Evolutionary conservation across 169 alveolate genomes (phyloP).

Genomic region (Eimeria brunetti): DNA sequence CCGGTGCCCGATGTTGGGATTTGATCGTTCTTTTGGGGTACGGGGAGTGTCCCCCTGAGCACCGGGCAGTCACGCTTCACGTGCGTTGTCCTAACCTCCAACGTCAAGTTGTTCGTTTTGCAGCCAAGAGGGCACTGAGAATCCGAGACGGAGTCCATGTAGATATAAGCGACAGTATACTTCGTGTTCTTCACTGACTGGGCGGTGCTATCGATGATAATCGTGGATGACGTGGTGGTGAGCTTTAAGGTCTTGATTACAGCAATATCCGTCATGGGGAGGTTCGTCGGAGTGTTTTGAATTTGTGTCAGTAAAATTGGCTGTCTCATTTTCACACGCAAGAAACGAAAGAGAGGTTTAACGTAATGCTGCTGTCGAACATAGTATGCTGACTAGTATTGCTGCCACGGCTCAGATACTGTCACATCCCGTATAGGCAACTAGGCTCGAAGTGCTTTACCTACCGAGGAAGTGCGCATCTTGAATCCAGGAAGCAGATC

Average conservation of each 20-base stretch:
- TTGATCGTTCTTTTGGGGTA: neutral
- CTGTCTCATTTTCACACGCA: conserved; percentile 21
- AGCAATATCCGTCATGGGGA: conserved; percentile 29
- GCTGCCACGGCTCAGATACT: neutral
- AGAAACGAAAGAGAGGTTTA: neutral
- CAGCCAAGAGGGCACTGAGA: conserved; percentile 41
- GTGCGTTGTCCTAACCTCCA: conserved; percentile 49
- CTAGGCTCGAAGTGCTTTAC: neutral
- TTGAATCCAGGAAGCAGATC: conserved; percentile 22
- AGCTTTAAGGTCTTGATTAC: neutral
- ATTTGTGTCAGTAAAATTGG: conserved; percentile 40
- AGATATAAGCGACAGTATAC: conserved; percentile 41
- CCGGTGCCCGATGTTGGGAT: neutral
- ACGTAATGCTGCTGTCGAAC: neutral
- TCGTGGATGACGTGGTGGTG: conserved; percentile 9
- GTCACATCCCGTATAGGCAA: neutral
- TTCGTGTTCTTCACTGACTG: neutral
- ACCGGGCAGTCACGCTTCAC: neutral
- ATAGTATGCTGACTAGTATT: neutral
- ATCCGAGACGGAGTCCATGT: conserved; percentile 24
- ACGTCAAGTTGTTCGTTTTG: conserved; percentile 41
- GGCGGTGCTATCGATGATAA: conserved; percentile 9
- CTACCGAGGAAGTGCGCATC: conserved; percentile 28
- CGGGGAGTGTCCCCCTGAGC: neutral
- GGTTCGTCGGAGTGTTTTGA: conserved; percentile 27